These are phyloP conservation scores for Vaccinium corymbosum DNA, from an alignment of 148 eudicot genomes.

Conservation along the genomic window DNA sequence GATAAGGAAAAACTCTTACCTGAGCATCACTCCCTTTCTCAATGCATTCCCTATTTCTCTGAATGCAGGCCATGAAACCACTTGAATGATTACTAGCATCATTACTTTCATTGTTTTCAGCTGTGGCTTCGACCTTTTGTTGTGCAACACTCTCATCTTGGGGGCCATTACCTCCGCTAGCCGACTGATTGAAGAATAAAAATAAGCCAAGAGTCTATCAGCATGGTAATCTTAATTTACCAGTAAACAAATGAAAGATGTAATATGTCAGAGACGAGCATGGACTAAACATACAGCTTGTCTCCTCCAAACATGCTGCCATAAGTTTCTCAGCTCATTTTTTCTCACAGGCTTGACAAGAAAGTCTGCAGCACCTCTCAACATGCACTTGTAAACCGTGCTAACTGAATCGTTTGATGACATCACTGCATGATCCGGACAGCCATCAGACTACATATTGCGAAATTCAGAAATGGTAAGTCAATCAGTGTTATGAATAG, in stretches of 20 bases:
- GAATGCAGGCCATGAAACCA: constrained; percentile 54
- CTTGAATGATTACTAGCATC: constrained; percentile 70
- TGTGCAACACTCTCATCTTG: constrained; percentile 55
- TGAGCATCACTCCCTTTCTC: constrained; percentile 94
- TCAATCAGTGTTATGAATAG: neutral
- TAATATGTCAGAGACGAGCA: constrained; percentile 3
- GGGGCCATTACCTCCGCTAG: constrained; percentile 32
- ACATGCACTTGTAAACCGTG: constrained; percentile 87
- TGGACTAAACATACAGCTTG: constrained; percentile 59
- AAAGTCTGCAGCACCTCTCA: constrained; percentile 91
- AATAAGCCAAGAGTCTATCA: constrained; percentile 7
- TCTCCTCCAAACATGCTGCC: constrained; percentile 99
- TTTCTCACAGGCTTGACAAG: constrained; percentile 88
- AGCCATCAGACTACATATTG: neutral
- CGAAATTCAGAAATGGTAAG: neutral
- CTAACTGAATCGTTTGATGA: constrained; percentile 76
- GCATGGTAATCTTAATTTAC: neutral
- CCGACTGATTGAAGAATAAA: constrained; percentile 28
- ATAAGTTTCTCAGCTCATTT: constrained; percentile 80
- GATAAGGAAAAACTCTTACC: constrained; percentile 37
- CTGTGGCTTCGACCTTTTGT: constrained; percentile 65
- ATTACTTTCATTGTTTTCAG: constrained; percentile 89
- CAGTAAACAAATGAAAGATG: neutral
- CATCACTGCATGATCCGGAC: constrained; percentile 77
- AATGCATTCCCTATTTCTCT: constrained; percentile 48